Base-by-base conservation (phyloP, 352 stramenopile genomes). In the Phytopythium litorale region DNA sequence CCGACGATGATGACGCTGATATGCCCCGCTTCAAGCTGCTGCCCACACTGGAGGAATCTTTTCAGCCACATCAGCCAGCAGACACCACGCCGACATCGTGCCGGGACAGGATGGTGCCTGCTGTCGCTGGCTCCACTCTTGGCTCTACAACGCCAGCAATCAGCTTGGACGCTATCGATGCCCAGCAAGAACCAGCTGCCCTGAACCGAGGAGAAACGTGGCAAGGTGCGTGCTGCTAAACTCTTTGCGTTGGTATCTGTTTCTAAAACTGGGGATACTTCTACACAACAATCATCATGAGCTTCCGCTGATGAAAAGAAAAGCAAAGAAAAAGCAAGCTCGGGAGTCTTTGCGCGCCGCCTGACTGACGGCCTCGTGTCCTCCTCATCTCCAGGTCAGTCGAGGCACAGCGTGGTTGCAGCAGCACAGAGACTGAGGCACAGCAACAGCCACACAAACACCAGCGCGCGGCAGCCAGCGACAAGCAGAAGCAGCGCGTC, bases 201-300 rank as follows among this genome's bases (percentile, higher is more conserved):
- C 25, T 23, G 6, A 38, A 38, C 15, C 48, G 23, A 38, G 37
- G 12, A 23, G 12, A 15, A 16, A 37, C 48, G n/a, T 15, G 48
- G 48, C 48, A 32, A 54, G 48, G 48, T 54, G 15, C 33, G 48
- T 54, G 48, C 46, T 54, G 23, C 23, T 23, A 54, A 54, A 19
- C 19, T 35, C 13, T 37, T 38, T 54, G 48, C 16, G 33, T 35
- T 23, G 13, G 37, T 21, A 38, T 21, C 23, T 54, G 28, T 4
- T 54, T 54, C 48, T 54, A 54, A 54, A 53, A 54, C 48, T 54
- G 23, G 48, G 35, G 35, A 40, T 52, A 37, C 48, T 38, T 54
- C 48, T 54, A 38, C 48, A 54, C 28, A 5, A 19, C 48, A 54
- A 54, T 5, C 25, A 19, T 32, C 48, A 38, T 54, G 13, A 16